These are phyloP conservation scores for Eucalyptus fibrosa DNA, from an alignment of 345 rosid species.

Conservation along the genomic window DNA sequence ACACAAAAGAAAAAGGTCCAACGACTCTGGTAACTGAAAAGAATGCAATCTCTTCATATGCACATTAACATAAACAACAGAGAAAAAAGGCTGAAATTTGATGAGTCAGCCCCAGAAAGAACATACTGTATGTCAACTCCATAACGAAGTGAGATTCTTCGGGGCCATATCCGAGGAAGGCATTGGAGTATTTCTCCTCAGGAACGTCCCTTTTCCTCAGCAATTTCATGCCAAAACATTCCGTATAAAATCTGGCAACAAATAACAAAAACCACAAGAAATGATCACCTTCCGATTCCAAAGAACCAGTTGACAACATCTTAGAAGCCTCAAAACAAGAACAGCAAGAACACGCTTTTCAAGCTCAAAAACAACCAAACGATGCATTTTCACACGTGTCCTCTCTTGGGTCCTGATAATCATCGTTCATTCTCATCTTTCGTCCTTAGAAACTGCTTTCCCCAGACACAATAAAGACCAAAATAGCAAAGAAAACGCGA, in stretches of 20 bases:
- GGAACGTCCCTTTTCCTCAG: slow-evolving; percentile 87
- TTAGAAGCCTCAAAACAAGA: no score
- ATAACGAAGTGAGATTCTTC: slow-evolving; percentile 70
- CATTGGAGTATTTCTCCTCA: slow-evolving; percentile 87
- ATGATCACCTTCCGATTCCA: not conserved
- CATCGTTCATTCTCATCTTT: not conserved
- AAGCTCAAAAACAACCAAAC: not conserved
- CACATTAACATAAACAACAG: not conserved
- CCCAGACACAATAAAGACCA: not conserved
- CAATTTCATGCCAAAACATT: slow-evolving; percentile 85
- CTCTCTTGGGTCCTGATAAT: not conserved
- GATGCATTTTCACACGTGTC: not conserved
- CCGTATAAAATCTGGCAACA: slow-evolving; percentile 64
- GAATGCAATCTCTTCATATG: not conserved
- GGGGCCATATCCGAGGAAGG: slow-evolving; percentile 87
- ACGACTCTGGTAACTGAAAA: not conserved
- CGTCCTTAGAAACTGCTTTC: not conserved
- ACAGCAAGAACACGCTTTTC: no score
- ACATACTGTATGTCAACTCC: slow-evolving; percentile 84
- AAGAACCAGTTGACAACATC: not conserved
- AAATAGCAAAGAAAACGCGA: not conserved
- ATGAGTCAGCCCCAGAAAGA: not conserved
- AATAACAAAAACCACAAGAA: not conserved
- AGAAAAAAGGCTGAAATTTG: not conserved
- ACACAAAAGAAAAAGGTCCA: not conserved